Evolutionary conservation across 495 filamentous ascomycete species (phyloP), one percentile per base, ranked within the genome.

Genomic region (Penicillium steckii): DNA sequence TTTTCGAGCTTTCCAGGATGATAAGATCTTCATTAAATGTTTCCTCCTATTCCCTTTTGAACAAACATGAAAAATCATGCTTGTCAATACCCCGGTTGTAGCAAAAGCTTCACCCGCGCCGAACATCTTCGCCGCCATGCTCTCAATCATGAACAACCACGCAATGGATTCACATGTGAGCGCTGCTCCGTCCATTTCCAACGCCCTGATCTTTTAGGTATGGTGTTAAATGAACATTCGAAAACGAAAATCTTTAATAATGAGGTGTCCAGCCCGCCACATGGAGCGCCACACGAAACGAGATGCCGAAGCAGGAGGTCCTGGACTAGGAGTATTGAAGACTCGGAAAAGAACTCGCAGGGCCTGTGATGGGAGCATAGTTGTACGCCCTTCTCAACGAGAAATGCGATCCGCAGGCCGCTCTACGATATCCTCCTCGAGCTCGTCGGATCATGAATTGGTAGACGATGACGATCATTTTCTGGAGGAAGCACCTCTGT

Each of bases 331-430:
- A 1, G 65, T 80, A 23, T 56, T 85, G 46, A 79, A 82, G n/a
- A 85, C 82, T 1, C 69, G 82, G 27, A 85, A 85, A 50, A 62
- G 82, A 43, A 78, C 79, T 50, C 82, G 81, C 67, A 75, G 79
- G 51, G 78, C 80, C 44, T 69, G 66, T 30, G 70, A 83, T 59
- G 82, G 82, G 8, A 74, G 73, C 13, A 83, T 85, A 48, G 68
- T 84, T 12, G 75, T 69, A 3, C 61, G 63, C 5, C 67, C 70
- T 3, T 59, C 62, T 0, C 66, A 68, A 41, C 55, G 68, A 51
- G 60, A 64, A 44, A 46, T 50, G 1, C 46, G 61, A 18, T 46
- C 46, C 7, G 55, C 51, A 15, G 48, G 37, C 12, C 30, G 49
- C 8, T 48, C 53, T 9, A 48, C 44, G 2, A 38, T 41, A 8